These are phyloP conservation scores for Exserohilum turcica DNA, from an alignment of 2,329 filamentous ascomycete genomes.

Conservation along the genomic window DNA sequence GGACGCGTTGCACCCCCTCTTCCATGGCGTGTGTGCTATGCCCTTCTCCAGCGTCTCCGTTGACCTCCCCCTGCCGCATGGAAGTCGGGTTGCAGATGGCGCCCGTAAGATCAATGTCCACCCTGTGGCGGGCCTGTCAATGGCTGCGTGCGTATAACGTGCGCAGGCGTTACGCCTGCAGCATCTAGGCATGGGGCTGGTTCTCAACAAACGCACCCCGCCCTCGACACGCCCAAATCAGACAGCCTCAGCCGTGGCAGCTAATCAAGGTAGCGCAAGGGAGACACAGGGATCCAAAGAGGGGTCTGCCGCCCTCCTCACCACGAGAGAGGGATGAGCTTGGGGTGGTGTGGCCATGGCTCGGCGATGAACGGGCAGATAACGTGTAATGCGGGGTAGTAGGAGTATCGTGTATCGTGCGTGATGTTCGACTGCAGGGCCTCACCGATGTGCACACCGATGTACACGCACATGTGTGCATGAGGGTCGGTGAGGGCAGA, in stretches of 20 bases:
- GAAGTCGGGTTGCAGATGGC: neutral
- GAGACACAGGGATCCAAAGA: neutral
- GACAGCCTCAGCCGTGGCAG: slow-evolving; percentile 2
- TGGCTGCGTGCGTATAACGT: slow-evolving; percentile 16
- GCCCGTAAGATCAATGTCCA: slow-evolving; percentile 3
- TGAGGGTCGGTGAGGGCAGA: neutral
- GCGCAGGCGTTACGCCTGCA: slow-evolving; percentile 28
- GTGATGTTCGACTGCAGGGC: neutral
- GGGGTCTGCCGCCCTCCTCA: neutral
- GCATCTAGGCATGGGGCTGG: slow-evolving; percentile 18
- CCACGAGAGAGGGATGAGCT: neutral
- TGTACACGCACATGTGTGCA: neutral
- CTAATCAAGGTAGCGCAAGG: neutral
- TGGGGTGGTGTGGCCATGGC: neutral
- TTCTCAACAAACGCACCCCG: slow-evolving; percentile 27
- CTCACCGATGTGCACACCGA: slow-evolving; percentile 1
- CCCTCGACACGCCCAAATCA: slow-evolving; percentile 11
- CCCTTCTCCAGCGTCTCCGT: neutral
- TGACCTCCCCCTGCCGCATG: slow-evolving; percentile 1
- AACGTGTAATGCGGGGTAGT: slow-evolving; percentile 4
- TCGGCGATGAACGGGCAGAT: neutral
- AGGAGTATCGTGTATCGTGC: neutral
- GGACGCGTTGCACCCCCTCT: slow-evolving; percentile 5
- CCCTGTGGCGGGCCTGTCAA: neutral
- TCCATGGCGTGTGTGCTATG: neutral